phyloP scores from a whole-genome alignment of 345 rosid genomes.

The Noccaea caerulescens region DNA sequence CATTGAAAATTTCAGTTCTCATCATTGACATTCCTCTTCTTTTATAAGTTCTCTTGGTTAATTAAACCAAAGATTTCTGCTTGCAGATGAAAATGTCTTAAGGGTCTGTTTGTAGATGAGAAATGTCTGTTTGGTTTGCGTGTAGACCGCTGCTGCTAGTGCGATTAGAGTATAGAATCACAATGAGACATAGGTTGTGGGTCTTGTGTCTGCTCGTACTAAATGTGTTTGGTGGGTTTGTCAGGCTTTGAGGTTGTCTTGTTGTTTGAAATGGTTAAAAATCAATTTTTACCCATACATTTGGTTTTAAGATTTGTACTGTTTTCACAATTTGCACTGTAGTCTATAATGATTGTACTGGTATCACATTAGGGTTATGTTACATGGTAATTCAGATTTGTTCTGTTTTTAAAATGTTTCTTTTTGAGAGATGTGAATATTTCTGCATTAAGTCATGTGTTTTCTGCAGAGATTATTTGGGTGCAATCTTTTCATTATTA shows the following conservation, averaged over 20 bases:
- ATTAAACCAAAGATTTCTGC: not conserved
- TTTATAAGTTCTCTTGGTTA: not conserved
- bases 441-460: conserved; percentile 37
- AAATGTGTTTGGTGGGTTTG: conserved; percentile 44
- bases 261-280: conserved; percentile 35
- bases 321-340: conserved; percentile 20
- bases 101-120: conserved; percentile 22
- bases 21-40: not conserved
- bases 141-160: conserved; percentile 33
- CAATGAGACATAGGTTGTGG: conserved; percentile 34
- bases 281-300: conserved; percentile 28
- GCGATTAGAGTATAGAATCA: conserved; percentile 24
- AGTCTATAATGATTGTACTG: conserved; percentile 2
- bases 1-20: not conserved
- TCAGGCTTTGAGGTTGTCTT: conserved; percentile 43
- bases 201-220: conserved; percentile 41
- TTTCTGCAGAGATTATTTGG: conserved; percentile 33
- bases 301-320: conserved; percentile 28
- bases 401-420: not conserved
- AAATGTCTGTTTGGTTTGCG: too few species aligned
- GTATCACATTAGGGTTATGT: conserved; percentile 25
- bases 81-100: conserved; percentile 17
- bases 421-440: not conserved
- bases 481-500: conserved; percentile 23
- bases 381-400: conserved; percentile 12